Conservation (phyloP, 176 grass and related monocot genomes). For the Chrysopogon serrulatus region DNA sequence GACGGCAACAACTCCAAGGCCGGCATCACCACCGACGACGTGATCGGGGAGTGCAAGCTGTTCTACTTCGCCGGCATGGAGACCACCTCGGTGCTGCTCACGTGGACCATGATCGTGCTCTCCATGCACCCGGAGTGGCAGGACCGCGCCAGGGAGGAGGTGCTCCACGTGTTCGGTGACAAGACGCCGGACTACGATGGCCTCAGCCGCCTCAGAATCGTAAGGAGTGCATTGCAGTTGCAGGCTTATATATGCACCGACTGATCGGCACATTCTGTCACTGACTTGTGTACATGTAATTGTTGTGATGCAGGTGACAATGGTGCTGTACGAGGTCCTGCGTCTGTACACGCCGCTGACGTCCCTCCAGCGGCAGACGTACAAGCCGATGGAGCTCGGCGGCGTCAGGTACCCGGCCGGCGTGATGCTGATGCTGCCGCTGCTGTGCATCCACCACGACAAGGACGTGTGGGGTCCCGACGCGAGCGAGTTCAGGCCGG, state of each 20-base stretch:
- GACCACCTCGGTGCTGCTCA: slow-evolving; percentile 77
- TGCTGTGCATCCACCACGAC: slow-evolving; percentile 58
- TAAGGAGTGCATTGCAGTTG: slow-evolving; percentile 1
- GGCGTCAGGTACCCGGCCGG: slow-evolving; percentile 45
- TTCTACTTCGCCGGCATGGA: slow-evolving; percentile 92
- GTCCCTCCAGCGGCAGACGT: slow-evolving; percentile 7
- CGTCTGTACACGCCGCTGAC: slow-evolving; percentile 55
- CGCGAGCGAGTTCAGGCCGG: slow-evolving; percentile 61
- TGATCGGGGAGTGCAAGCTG: slow-evolving; percentile 86
- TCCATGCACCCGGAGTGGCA: slow-evolving; percentile 88
- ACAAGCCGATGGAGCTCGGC: slow-evolving; percentile 48
- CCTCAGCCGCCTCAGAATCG: slow-evolving; percentile 49
- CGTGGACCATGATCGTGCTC: slow-evolving; percentile 71
- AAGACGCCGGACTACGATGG: slow-evolving; percentile 53
- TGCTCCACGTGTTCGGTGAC: slow-evolving; percentile 37
- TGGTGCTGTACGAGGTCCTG: slow-evolving; percentile 83
- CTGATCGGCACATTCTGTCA: neutral
- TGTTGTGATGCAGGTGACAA: slow-evolving; percentile 42
- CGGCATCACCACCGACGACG: slow-evolving; percentile 57
- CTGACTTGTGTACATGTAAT: neutral
- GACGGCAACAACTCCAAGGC: neutral
- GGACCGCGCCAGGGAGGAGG: slow-evolving; percentile 66
- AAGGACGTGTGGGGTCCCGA: slow-evolving; percentile 57
- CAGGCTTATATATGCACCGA: too few relatives aligned
- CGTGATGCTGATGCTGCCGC: slow-evolving; percentile 42